Percentiles rank a stretch among this genome's conserved stretches.
These are phyloP conservation scores for Trichocladium antarcticum DNA, from an alignment of 495 filamentous ascomycete genomes.

Conservation along the genomic window DNA sequence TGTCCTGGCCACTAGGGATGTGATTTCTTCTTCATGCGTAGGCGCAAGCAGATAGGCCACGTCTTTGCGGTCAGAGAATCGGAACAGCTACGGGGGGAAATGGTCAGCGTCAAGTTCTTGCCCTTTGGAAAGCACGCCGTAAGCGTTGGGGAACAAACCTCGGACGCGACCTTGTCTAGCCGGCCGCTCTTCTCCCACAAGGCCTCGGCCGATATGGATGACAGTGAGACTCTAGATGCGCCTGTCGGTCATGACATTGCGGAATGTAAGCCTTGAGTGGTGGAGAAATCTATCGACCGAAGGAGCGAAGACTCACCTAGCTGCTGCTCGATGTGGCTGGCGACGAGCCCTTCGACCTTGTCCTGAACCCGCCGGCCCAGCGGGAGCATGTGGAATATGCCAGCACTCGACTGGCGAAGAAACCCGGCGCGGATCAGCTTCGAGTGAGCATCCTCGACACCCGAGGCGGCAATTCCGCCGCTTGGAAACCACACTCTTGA, in stretches of 20 bases:
- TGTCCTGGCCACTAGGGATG: constrained; percentile 57
- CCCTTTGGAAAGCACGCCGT: background rate
- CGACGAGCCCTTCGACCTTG: constrained; percentile 75
- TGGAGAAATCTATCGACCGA: too few relatives aligned
- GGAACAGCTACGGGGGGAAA: constrained; percentile 53
- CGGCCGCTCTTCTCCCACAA: constrained; percentile 59
- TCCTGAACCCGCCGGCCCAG: constrained; percentile 82
- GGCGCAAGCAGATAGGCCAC: constrained; percentile 69
- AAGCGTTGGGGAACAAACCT: constrained; percentile 22
- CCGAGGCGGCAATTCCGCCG: constrained; percentile 49
- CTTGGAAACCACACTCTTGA: constrained; percentile 71
- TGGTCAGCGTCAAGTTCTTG: constrained; percentile 5
- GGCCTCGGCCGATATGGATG: constrained; percentile 73
- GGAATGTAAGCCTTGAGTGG: background rate
- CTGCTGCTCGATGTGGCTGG: constrained; percentile 69
- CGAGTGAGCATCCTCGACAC: constrained; percentile 56
- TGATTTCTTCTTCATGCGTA: constrained; percentile 96
- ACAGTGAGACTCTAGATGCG: constrained; percentile 79
- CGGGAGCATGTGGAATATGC: constrained; percentile 87
- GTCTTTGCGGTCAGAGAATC: constrained; percentile 67
- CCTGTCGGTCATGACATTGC: constrained; percentile 34
- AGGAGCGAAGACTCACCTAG: constrained; percentile 44
- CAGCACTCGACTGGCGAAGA: constrained; percentile 75
- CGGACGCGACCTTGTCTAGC: constrained; percentile 28
- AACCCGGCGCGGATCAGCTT: constrained; percentile 70